Base-by-base conservation (phyloP, 345 rosid species). In the Pseudoturritis turrita region DNA sequence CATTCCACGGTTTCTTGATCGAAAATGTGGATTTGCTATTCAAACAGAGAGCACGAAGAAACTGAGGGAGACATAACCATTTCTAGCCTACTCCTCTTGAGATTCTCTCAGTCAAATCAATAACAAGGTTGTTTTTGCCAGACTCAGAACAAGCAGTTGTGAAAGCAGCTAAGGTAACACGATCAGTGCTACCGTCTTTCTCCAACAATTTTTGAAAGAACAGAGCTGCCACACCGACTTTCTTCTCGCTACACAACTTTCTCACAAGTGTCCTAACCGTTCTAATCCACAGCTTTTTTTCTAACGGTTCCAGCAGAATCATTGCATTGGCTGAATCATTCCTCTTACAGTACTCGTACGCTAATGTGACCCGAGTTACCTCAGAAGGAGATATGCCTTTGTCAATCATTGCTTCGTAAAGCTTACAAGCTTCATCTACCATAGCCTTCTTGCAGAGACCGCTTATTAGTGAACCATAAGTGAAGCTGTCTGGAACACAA, bases 241-340 rank as follows among this genome's bases (percentile, higher is more conserved):
- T 90, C 76, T 82, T 87, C 83, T 89, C 97, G 51, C 88, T 79
- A 76, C 94, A 93, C 68, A 89, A 90, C 80, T 89, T 90, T 78
- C 97, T 84, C 72, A 93, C 79, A 60, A 90, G 78, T 25, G 97
- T 87, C 52, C 75, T 87, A 35, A 81, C 96, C 2, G 91, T 93
- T 28, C 92, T 86, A 67, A 86, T 74, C 98, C 96, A 90, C 12
- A 86, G 83, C 44, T 79, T 93, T 61, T 77, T 83, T n/a, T 93
- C 98, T 57, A 93, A 70, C 22, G 81, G 82, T 83, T 89, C 96
- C 79, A 93, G 78, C 40, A 90, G 55, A 68, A 93, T 64, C 85
- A 93, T 83, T 12, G 97, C 98, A 44, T 78, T 82, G 52, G 92
- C 97, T 44, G 96, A 81, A 73, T 89, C 96, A 8, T 85, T 85